These are phyloP conservation scores for Talaromyces nanjingensis DNA, from an alignment of 495 filamentous ascomycete genomes.

Conservation along the genomic window DNA sequence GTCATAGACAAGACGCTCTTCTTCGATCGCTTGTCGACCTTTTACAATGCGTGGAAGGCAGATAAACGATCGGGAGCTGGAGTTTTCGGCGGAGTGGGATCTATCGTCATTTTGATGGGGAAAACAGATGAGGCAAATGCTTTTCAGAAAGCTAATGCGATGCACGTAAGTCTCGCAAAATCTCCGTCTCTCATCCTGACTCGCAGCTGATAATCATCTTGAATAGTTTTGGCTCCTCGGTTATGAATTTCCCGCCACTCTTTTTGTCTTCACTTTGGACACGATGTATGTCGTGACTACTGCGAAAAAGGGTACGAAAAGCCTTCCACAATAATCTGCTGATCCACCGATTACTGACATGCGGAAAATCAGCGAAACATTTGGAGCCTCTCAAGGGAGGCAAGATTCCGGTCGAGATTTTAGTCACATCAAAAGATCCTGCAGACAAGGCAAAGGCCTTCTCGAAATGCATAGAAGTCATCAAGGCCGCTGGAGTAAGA, in stretches of 20 bases:
- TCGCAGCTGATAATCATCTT: slow-evolving; percentile 12
- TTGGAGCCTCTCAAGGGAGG: slow-evolving; percentile 87
- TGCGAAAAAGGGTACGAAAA: slow-evolving; percentile 78
- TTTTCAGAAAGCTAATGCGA: slow-evolving; percentile 90
- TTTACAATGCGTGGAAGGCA: slow-evolving; percentile 87
- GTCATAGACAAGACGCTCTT: slow-evolving; percentile 88
- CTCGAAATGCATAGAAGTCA: slow-evolving; percentile 69
- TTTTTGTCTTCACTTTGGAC: slow-evolving; percentile 86
- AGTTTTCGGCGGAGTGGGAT: slow-evolving; percentile 75
- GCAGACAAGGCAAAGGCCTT: slow-evolving; percentile 85
- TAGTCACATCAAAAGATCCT: slow-evolving; percentile 83
- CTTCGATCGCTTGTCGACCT: slow-evolving; percentile 80
- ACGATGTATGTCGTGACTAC: slow-evolving; percentile 87
- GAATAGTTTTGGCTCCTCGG: slow-evolving; percentile 93
- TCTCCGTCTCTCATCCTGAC: background rate
- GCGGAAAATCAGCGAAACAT: slow-evolving; percentile 63
- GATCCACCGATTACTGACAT: slow-evolving; percentile 8
- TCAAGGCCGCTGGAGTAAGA: slow-evolving; percentile 81
- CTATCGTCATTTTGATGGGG: slow-evolving; percentile 84
- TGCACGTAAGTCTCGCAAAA: slow-evolving; percentile 62
- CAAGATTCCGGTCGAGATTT: slow-evolving; percentile 81
- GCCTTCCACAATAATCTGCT: slow-evolving; percentile 16
- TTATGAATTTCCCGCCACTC: slow-evolving; percentile 95
- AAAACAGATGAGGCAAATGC: slow-evolving; percentile 81
- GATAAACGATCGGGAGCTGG: slow-evolving; percentile 75